These are phyloP conservation scores for Chernovozyma aurita DNA, from an alignment of 1,139 yeast species.

Conservation along the genomic window DNA sequence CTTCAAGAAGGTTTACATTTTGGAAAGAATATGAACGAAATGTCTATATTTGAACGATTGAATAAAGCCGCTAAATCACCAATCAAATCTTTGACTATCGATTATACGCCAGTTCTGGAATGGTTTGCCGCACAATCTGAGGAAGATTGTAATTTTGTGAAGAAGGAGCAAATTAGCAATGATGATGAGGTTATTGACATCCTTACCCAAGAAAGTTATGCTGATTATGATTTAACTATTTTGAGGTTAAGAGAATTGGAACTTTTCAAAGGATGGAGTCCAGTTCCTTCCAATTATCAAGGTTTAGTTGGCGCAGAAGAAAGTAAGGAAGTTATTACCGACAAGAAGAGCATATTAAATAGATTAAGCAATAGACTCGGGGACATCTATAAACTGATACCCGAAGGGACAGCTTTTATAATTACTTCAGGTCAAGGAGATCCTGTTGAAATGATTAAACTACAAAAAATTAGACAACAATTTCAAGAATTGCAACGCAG, in stretches of 20 bases:
- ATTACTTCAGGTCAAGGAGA: slow-evolving; percentile 64
- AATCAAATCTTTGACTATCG: slow-evolving; percentile 38
- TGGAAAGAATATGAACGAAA: slow-evolving; percentile 50
- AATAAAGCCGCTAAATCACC: slow-evolving; percentile 16
- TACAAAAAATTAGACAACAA: slow-evolving; percentile 37
- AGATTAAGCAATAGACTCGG: slow-evolving; percentile 42
- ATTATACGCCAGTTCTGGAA: slow-evolving; percentile 18
- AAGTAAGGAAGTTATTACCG: slow-evolving; percentile 5
- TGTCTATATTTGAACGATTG: slow-evolving; percentile 25
- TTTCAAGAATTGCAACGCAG: slow-evolving; percentile 37
- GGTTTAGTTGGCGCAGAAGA: slow-evolving; percentile 17
- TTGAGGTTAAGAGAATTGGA: slow-evolving; percentile 60
- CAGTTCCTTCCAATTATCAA: slow-evolving; percentile 12
- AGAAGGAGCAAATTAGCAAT: slow-evolving; percentile 36
- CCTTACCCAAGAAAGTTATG: slow-evolving; percentile 29
- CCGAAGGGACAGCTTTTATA: slow-evolving; percentile 57
- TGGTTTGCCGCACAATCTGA: slow-evolving; percentile 6
- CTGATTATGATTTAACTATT: slow-evolving; percentile 45
- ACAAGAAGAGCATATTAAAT: background rate
- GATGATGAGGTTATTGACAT: slow-evolving; percentile 57
- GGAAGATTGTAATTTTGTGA: slow-evolving; percentile 22
- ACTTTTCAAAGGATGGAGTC: slow-evolving; percentile 26
- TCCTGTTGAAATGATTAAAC: slow-evolving; percentile 45
- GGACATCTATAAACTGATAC: slow-evolving; percentile 48
- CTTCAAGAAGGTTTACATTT: slow-evolving; percentile 59